phyloP scores from a whole-genome alignment of 495 filamentous ascomycete genomes.

The Penicillium maclennaniae region DNA sequence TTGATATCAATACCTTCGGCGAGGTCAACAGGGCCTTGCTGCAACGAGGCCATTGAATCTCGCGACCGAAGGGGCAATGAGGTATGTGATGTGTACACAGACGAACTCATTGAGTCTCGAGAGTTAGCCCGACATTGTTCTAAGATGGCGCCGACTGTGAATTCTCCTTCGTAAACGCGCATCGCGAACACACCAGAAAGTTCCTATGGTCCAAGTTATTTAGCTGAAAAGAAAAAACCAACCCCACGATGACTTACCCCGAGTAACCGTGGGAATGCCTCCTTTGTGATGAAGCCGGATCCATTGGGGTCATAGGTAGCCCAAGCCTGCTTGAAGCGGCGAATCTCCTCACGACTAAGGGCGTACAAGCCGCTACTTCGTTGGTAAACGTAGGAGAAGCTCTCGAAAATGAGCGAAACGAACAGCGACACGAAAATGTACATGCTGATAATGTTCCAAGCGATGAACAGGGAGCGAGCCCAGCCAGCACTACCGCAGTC shows the following conservation, averaged over 20 bases:
- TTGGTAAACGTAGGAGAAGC: slow-evolving; percentile 99
- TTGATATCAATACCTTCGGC: slow-evolving; percentile 73
- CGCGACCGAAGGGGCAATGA: slow-evolving; percentile 19
- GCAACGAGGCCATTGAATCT: slow-evolving; percentile 19
- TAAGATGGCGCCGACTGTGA: slow-evolving; percentile 76
- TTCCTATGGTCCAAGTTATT: slow-evolving; percentile 45
- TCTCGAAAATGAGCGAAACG: slow-evolving; percentile 97
- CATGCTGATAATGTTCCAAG: slow-evolving; percentile 99
- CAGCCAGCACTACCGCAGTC: slow-evolving; percentile 90
- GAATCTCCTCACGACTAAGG: slow-evolving; percentile 85
- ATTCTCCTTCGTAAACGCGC: slow-evolving; percentile 91
- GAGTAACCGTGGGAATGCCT: slow-evolving; percentile 83
- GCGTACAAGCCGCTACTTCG: slow-evolving; percentile 73
- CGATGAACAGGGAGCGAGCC: slow-evolving; percentile 84
- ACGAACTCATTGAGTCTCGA: slow-evolving; percentile 31
- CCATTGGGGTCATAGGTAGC: slow-evolving; percentile 89
- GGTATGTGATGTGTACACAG: slow-evolving; percentile 7
- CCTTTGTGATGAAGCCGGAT: slow-evolving; percentile 86
- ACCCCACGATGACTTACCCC: slow-evolving; percentile 53
- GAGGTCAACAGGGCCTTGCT: slow-evolving; percentile 22
- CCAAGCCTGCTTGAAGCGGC: slow-evolving; percentile 98
- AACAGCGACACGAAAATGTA: slow-evolving; percentile 99
- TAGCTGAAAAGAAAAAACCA: background rate
- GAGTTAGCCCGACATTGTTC: slow-evolving; percentile 69
- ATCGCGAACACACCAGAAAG: slow-evolving; percentile 94